These are phyloP conservation scores for Gardenia jasminoides DNA, from an alignment of 257 asterid genomes.

Conservation along the genomic window DNA sequence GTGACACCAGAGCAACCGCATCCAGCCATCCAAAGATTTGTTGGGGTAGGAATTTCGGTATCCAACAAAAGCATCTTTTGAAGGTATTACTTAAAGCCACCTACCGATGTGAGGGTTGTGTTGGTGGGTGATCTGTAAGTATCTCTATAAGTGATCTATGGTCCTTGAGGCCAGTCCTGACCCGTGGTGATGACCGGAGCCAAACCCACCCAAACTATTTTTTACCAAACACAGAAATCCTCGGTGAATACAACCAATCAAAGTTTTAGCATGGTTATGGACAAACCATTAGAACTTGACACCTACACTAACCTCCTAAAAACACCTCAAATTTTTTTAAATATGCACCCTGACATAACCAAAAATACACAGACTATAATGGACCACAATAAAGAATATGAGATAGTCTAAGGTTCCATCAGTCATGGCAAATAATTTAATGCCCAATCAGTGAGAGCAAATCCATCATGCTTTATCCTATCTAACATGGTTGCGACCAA, in stretches of 20 bases:
- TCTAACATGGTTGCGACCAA: background rate
- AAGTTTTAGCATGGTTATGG: background rate
- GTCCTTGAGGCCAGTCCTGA: too few relatives aligned
- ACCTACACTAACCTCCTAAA: too few relatives aligned
- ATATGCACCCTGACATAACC: too few relatives aligned
- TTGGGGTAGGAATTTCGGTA: background rate
- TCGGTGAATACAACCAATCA: background rate
- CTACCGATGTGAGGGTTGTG: too few relatives aligned
- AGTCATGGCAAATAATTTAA: background rate
- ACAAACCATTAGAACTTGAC: too few relatives aligned
- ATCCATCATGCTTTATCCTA: background rate
- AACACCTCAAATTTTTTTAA: too few relatives aligned
- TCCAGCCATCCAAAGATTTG: background rate
- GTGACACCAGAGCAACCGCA: background rate
- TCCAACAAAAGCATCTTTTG: background rate
- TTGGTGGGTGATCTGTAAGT: too few relatives aligned
- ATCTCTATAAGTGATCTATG: too few relatives aligned
- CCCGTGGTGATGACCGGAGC: too few relatives aligned
- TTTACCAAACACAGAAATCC: too few relatives aligned
- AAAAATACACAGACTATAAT: background rate
- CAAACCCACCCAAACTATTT: too few relatives aligned
- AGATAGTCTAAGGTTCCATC: too few relatives aligned
- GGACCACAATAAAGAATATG: background rate
- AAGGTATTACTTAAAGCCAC: background rate
- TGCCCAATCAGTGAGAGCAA: background rate